These are phyloP conservation scores for Pythium brassicae DNA, from an alignment of 352 stramenopile genomes.

Conservation along the genomic window DNA sequence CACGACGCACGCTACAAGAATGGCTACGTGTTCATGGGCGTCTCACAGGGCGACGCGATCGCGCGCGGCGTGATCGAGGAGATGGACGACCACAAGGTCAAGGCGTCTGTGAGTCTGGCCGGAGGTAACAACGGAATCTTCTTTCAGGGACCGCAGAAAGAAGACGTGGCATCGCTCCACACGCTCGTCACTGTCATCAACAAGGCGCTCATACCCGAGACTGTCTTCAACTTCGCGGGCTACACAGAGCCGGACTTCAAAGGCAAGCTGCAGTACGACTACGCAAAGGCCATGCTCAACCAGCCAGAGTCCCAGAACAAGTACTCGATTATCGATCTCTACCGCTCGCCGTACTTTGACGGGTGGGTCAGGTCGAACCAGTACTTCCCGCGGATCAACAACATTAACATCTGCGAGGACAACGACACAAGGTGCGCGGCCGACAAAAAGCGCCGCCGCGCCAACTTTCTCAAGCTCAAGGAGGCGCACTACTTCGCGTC, in stretches of 20 bases:
- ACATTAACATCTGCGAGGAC: conserved; percentile 19
- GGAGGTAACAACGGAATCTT: conserved; percentile 42
- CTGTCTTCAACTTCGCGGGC: conserved; percentile 26
- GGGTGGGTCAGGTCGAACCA: conserved; percentile 18
- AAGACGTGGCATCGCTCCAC: conserved; percentile 6
- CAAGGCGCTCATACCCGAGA: conserved; percentile 12
- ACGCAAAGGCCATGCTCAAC: conserved; percentile 14
- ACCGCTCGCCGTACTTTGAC: conserved; percentile 10
- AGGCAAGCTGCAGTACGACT: conserved; percentile 32
- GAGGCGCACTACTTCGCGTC: conserved; percentile 25
- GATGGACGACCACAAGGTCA: conserved; percentile 52
- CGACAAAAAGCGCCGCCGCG: neutral
- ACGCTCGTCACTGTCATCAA: conserved; percentile 19
- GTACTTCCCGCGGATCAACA: conserved; percentile 23
- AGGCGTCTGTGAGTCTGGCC: conserved; percentile 41
- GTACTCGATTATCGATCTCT: conserved; percentile 23
- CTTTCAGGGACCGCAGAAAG: conserved; percentile 32
- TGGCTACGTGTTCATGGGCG: conserved; percentile 44
- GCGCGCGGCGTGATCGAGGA: conserved; percentile 41
- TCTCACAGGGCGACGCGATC: conserved; percentile 44
- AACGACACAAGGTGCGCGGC: neutral
- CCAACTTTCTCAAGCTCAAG: conserved; percentile 13
- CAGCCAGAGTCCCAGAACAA: conserved; percentile 15
- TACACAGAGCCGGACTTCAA: conserved; percentile 20
- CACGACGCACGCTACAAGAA: conserved; percentile 18